Conservation (phyloP, 305 asterid genomes). For the Fraxinus baroniana region DNA sequence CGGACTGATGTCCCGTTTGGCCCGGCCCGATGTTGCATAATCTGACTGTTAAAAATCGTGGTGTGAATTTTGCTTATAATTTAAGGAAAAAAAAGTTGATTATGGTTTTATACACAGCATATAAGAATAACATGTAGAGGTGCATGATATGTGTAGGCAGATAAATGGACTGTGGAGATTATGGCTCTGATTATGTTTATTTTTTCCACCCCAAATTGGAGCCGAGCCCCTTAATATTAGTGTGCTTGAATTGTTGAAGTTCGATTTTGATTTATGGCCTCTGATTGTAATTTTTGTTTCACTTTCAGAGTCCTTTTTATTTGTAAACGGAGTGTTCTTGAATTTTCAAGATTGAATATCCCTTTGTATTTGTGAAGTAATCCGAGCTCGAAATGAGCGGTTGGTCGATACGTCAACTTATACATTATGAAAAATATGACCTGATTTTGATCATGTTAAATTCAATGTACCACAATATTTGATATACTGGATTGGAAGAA, state of each 20-base stretch:
- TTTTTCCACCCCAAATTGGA: slow-evolving; percentile 29
- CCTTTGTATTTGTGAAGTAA: background rate
- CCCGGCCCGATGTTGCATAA: no score
- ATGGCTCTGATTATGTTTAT: slow-evolving; percentile 31
- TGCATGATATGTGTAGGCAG: background rate
- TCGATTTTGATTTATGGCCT: slow-evolving; percentile 10
- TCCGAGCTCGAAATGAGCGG: background rate
- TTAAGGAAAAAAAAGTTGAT: background rate
- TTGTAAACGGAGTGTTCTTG: background rate
- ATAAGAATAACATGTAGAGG: background rate
- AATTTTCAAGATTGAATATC: background rate
- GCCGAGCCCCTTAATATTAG: background rate
- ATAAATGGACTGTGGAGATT: background rate
- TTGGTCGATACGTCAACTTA: background rate
- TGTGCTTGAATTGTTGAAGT: background rate
- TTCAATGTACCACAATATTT: no score
- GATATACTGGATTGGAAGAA: background rate
- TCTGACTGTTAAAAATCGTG: no score
- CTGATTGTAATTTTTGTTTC: slow-evolving; percentile 1
- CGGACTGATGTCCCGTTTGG: background rate
- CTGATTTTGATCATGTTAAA: background rate
- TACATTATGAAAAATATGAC: background rate
- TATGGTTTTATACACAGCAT: background rate
- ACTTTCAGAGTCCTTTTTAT: background rate
- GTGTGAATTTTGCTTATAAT: no score